These are phyloP conservation scores for Fraxinus ornus DNA, from an alignment of 305 asterid genomes.

Conservation along the genomic window DNA sequence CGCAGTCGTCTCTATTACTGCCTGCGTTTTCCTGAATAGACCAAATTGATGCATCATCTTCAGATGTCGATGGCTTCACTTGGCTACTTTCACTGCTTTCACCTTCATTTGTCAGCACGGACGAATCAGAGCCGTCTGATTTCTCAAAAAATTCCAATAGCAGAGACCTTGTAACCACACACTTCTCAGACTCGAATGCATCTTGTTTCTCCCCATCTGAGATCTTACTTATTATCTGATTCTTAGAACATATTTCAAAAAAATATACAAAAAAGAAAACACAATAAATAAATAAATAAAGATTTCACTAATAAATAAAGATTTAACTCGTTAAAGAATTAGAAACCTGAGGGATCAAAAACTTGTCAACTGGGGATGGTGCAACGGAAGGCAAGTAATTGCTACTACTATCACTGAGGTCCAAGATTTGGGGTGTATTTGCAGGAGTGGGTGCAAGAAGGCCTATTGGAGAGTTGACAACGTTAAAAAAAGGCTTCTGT, in stretches of 20 bases:
- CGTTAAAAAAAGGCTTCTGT: conserved; percentile 44
- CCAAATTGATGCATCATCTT: conserved; percentile 63
- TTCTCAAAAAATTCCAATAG: conserved; percentile 69
- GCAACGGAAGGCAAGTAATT: conserved; percentile 28
- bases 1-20: conserved; percentile 42
- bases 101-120: conserved; percentile 37
- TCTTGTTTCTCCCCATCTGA: conserved; percentile 35
- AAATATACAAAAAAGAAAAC: neutral
- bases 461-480: conserved; percentile 49
- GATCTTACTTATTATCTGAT: conserved; percentile 11
- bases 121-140: conserved; percentile 30
- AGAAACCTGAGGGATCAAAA: conserved; percentile 52
- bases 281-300: neutral
- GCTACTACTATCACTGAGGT: neutral
- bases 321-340: neutral
- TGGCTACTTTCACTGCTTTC: conserved; percentile 3
- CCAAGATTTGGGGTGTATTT: conserved; percentile 62
- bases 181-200: conserved; percentile 34
- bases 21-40: conserved; percentile 78
- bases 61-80: conserved; percentile 33
- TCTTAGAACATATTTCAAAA: neutral
- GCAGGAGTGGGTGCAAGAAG: conserved; percentile 81
- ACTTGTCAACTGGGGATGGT: conserved; percentile 35
- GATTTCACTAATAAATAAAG: neutral
- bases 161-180: conserved; percentile 59